Percentiles rank a stretch among this genome's conserved stretches.
These are phyloP conservation scores for Sporothrix luriei DNA, from an alignment of 2,329 filamentous ascomycete genomes.

Conservation along the genomic window DNA sequence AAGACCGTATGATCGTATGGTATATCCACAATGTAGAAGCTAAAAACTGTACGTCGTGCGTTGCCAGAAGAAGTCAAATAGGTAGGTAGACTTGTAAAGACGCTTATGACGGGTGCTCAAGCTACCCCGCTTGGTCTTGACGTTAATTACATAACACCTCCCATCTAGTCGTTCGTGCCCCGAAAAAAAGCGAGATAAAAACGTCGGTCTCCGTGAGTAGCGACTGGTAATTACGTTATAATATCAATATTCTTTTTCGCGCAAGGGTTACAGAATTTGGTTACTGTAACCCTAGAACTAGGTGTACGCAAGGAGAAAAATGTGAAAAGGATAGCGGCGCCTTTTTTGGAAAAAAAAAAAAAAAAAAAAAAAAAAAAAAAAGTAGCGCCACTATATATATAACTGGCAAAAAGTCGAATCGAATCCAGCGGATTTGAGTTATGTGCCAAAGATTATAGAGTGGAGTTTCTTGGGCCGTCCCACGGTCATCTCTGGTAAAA, in stretches of 20 bases:
- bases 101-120: not conserved
- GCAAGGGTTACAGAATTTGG: too few species aligned
- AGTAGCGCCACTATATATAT: not conserved
- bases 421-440: constrained; percentile 35
- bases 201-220: too few species aligned
- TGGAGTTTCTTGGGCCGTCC: constrained; percentile 38
- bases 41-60: not conserved
- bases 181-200: too few species aligned
- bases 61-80: not conserved
- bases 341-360: not conserved
- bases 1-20: not conserved
- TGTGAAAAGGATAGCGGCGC: too few species aligned
- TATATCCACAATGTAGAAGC: too few species aligned
- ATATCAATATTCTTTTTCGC: too few species aligned
- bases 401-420: constrained; percentile 27
- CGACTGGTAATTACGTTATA: too few species aligned
- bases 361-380: constrained; percentile 30
- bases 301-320: too few species aligned
- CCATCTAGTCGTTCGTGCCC: too few species aligned
- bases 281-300: too few species aligned
- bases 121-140: constrained; percentile 23
- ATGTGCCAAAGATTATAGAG: constrained; percentile 38
- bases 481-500: constrained; percentile 40
- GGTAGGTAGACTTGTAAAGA: not conserved
- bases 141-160: constrained; percentile 8